Percentiles rank a stretch among this genome's conserved stretches.
Conservation (phyloP, 345 rosid species). For the Citrus hindsii region DNA sequence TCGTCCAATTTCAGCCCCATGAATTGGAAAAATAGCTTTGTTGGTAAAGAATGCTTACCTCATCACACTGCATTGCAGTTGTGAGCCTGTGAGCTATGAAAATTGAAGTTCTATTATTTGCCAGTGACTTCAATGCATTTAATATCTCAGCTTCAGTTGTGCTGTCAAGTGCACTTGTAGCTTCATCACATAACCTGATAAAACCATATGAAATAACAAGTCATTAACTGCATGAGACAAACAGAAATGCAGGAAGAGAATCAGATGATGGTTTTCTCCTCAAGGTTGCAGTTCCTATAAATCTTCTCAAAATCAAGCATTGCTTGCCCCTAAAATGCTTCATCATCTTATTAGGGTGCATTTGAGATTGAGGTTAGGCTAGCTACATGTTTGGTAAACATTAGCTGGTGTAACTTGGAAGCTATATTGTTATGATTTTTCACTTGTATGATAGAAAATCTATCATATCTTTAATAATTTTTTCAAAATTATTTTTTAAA, state of each 20-base stretch:
- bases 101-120: conserved; percentile 80
- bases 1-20: neutral
- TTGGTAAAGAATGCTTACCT: conserved; percentile 40
- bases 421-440: too few species aligned
- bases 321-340: neutral
- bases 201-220: conserved; percentile 1
- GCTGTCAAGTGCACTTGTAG: conserved; percentile 98
- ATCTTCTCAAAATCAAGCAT: neutral
- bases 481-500: too few species aligned
- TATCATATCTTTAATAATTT: too few species aligned
- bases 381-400: too few species aligned
- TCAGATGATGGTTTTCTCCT: neutral
- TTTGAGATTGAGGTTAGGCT: too few species aligned
- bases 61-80: conserved; percentile 98
- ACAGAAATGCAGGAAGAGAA: neutral
- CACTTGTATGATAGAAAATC: too few species aligned
- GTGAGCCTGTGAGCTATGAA: conserved; percentile 98
- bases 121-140: conserved; percentile 78
- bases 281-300: neutral
- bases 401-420: too few species aligned
- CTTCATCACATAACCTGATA: conserved; percentile 94
- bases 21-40: neutral
- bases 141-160: conserved; percentile 97
- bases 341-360: neutral
- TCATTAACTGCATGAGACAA: neutral